These are phyloP conservation scores for Phytophthora ohioensis DNA, from an alignment of 352 stramenopile species.

Conservation along the genomic window DNA sequence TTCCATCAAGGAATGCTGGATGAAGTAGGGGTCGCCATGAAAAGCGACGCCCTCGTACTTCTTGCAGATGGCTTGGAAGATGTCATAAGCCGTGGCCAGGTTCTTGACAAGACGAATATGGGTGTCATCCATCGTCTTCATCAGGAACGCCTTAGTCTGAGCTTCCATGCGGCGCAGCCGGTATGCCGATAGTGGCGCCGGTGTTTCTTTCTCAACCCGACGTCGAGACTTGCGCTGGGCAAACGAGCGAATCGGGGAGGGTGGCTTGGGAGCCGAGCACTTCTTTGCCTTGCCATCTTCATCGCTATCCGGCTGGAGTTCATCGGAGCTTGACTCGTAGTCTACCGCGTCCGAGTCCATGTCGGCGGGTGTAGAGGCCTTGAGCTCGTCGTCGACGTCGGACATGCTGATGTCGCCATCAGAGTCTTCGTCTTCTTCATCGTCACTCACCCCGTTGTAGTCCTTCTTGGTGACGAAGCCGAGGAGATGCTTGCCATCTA, in stretches of 20 bases:
- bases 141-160: conserved; percentile 21
- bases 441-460: background rate
- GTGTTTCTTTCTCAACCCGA: background rate
- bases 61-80: conserved; percentile 8
- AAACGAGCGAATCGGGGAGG: background rate
- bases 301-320: conserved; percentile 2
- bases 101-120: conserved; percentile 24
- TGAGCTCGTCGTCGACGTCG: background rate
- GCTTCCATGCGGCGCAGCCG: conserved; percentile 16
- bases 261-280: background rate
- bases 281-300: background rate
- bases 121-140: conserved; percentile 33
- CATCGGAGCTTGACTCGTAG: conserved; percentile 11
- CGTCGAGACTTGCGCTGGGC: background rate
- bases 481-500: conserved; percentile 18
- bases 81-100: conserved; percentile 14
- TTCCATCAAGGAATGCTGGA: background rate
- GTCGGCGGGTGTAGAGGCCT: background rate
- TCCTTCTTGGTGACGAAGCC: background rate
- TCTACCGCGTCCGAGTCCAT: background rate
- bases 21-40: conserved; percentile 12
- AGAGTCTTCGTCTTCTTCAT: background rate
- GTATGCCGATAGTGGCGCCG: background rate
- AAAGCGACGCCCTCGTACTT: background rate
- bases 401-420: background rate